Base-by-base conservation (phyloP, 331 rosid species). In the Malus hybrid region DNA sequence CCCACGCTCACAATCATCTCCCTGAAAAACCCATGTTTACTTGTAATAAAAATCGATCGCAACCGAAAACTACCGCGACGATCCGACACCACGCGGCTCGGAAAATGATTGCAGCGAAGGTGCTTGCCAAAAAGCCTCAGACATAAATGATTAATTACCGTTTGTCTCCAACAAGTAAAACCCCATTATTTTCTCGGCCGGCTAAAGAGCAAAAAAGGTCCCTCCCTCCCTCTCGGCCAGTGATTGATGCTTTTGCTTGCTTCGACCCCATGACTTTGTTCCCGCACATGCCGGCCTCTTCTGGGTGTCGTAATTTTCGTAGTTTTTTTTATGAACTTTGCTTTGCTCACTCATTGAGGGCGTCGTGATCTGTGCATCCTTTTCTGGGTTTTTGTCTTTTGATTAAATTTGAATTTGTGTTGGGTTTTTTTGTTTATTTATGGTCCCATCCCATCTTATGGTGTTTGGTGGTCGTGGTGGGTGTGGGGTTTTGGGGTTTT, bases 301-400 rank as follows among this genome's bases (percentile, higher is more conserved):
- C 71, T 42, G 73, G 62, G 71, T 28, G 67, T 74, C 70, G 15
- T 46, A 20, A 14, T 68, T 32, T 57, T 9, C 42, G 42, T 36
- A 36, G 5, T 6, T 54, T 52, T 46, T 14, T 48, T 4, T 14
- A 48, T 14, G 5, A 42, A 22, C 14, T 48, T 22, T 74, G 44
- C 80, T 71, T 71, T 76, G 36, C 70, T 55, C 34, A 19, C 59
- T 28, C 50, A 24, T 46, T 57, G 28, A 62, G 71, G 73, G 55
- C 78, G 78, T 90, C 88, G 82, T 74, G 84, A 82, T 88, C 88
- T 73, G 84, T 63, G 78, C 81, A 19, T 36, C 84, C 87, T 78
- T 73, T 80, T 83, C 34, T 70, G 70, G 77, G 52, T 78, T 73
- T 57, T 57, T 70, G 67, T 74, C 34, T 78, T 74, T 56, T 56